Conservation (phyloP, 2,329 filamentous ascomycete species). For the Arthrobotrys musiformis region DNA sequence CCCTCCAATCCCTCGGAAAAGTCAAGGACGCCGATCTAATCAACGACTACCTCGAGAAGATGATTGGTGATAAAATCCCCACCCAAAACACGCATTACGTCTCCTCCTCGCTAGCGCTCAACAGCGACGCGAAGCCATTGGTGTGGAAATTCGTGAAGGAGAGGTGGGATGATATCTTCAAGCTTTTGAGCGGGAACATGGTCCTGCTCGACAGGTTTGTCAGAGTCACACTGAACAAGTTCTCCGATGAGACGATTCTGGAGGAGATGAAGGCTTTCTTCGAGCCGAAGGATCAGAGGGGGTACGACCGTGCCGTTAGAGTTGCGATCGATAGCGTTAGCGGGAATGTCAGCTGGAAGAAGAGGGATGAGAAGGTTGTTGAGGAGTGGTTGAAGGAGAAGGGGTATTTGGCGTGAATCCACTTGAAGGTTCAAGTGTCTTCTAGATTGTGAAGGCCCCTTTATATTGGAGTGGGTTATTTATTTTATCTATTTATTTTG, state of each 20-base stretch:
- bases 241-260: slow-evolving; percentile 75
- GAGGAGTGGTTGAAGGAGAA: slow-evolving; percentile 80
- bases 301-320: slow-evolving; percentile 85
- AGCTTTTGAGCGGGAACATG: slow-evolving; percentile 80
- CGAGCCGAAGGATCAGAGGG: slow-evolving; percentile 81
- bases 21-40: slow-evolving; percentile 77
- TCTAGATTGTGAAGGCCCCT: slow-evolving; percentile 1
- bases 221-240: slow-evolving; percentile 79
- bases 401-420: slow-evolving; percentile 67
- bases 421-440: not conserved
- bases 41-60: slow-evolving; percentile 74
- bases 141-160: slow-evolving; percentile 88
- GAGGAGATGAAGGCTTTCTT: slow-evolving; percentile 88
- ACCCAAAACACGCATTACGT: slow-evolving; percentile 88
- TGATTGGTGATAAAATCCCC: slow-evolving; percentile 85
- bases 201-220: slow-evolving; percentile 86
- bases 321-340: slow-evolving; percentile 87
- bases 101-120: slow-evolving; percentile 76
- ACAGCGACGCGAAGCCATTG: slow-evolving; percentile 76
- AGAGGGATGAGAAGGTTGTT: slow-evolving; percentile 77
- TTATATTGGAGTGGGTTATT: not conserved
- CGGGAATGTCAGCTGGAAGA: slow-evolving; percentile 82
- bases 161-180: slow-evolving; percentile 79
- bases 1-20: slow-evolving; percentile 78
- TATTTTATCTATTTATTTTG: not conserved